Percentiles rank a stretch among this genome's conserved stretches.
phyloP scores from a whole-genome alignment of 352 stramenopile species.

The Globisporangium mamillatum region DNA sequence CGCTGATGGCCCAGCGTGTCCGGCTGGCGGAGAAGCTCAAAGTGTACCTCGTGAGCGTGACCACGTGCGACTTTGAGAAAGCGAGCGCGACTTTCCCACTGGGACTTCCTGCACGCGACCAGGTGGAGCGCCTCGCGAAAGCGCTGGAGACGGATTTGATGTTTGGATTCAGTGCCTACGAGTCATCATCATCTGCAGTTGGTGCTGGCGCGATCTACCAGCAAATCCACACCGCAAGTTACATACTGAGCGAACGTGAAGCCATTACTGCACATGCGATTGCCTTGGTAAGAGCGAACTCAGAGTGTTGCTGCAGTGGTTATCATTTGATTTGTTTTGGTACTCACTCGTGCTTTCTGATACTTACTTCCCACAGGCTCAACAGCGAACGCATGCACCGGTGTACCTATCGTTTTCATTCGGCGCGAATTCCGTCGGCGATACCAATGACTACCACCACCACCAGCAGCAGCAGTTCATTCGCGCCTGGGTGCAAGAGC shows the following conservation, averaged over 20 bases:
- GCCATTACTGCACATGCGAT: conserved; percentile 32
- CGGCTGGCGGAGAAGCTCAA: conserved; percentile 35
- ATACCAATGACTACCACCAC: neutral
- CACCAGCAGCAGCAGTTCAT: conserved; percentile 17
- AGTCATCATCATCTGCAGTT: conserved; percentile 5
- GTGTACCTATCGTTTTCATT: conserved; percentile 70
- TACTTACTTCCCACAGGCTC: conserved; percentile 25
- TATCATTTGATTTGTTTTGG: neutral
- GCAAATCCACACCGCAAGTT: conserved; percentile 34
- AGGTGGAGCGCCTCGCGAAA: conserved; percentile 53
- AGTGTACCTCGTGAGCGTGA: conserved; percentile 48
- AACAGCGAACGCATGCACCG: conserved; percentile 47
- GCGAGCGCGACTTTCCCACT: conserved; percentile 14
- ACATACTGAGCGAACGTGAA: conserved; percentile 22
- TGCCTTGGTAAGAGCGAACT: conserved; percentile 24
- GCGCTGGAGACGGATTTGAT: conserved; percentile 61
- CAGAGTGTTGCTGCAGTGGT: neutral
- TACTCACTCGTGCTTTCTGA: neutral
- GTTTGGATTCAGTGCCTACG: conserved; percentile 43
- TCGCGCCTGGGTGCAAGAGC: conserved; percentile 31
- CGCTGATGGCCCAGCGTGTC: conserved; percentile 28
- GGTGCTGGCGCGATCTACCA: conserved; percentile 70
- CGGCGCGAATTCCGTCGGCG: neutral
- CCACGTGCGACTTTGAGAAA: conserved; percentile 44
- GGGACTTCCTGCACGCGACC: conserved; percentile 22